phyloP scores from a whole-genome alignment of 83 land plant genomes.

The Thuja plicata region DNA sequence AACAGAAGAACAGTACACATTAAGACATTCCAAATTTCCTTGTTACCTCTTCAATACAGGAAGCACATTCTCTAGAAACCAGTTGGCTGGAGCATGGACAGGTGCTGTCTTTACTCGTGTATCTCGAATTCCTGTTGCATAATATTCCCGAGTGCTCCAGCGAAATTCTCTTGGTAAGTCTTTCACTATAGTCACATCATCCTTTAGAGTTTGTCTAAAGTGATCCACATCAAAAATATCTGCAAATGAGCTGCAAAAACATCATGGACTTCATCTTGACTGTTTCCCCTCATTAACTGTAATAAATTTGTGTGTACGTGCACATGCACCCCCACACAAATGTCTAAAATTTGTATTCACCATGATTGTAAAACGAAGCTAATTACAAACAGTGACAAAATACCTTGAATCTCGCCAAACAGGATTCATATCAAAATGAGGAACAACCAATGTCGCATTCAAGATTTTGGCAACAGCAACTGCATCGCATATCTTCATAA shows the following conservation, averaged over 20 bases:
- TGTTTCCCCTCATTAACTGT: not conserved
- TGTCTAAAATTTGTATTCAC: not conserved
- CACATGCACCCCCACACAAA: not conserved
- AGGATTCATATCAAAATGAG: slow-evolving; percentile 90
- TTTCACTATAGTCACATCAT: slow-evolving; percentile 72
- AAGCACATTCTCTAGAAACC: slow-evolving; percentile 82
- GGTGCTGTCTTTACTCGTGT: slow-evolving; percentile 90
- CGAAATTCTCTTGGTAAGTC: slow-evolving; percentile 68
- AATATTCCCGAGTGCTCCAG: slow-evolving; percentile 96
- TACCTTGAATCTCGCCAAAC: slow-evolving; percentile 97
- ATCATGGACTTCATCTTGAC: slow-evolving; percentile 11
- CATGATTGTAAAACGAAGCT: not conserved
- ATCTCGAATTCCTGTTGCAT: slow-evolving; percentile 80
- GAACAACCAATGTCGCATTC: slow-evolving; percentile 88
- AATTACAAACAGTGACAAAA: not conserved
- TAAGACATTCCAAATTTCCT: not conserved
- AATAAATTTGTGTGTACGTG: not conserved
- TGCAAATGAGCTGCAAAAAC: slow-evolving; percentile 75
- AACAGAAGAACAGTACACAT: not conserved
- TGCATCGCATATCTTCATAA: slow-evolving; percentile 89
- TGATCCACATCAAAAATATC: slow-evolving; percentile 96
- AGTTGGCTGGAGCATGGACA: slow-evolving; percentile 84
- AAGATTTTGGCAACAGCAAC: slow-evolving; percentile 94
- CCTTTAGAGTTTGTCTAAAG: slow-evolving; percentile 66
- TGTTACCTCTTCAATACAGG: slow-evolving; percentile 77